Percentiles rank a stretch among this genome's conserved stretches.
phyloP scores from a whole-genome alignment of 345 rosid species.

The Melastoma malabathricum region DNA sequence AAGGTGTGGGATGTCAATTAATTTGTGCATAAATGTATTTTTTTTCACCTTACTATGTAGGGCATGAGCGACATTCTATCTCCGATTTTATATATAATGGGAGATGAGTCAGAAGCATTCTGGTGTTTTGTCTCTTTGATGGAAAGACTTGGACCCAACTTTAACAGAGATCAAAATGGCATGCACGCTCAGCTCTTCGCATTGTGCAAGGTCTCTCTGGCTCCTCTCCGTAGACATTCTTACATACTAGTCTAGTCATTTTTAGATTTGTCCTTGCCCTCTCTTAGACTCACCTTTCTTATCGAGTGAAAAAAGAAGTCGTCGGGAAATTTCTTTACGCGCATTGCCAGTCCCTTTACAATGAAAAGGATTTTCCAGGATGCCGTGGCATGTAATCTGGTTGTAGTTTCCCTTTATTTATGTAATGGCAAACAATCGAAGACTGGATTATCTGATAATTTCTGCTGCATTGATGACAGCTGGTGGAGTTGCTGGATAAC shows the following conservation, averaged over 20 bases:
- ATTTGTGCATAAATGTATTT: too few species aligned
- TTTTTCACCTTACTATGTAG: constrained; percentile 19
- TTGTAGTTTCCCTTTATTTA: neutral
- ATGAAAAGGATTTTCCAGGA: too few species aligned
- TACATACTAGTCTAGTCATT: neutral
- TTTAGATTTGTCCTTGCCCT: neutral
- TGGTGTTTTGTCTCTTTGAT: constrained; percentile 94
- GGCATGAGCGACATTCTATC: constrained; percentile 96
- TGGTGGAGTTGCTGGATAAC: constrained; percentile 80
- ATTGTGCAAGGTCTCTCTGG: constrained; percentile 58
- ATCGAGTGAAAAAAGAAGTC: too few species aligned
- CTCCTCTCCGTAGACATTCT: neutral
- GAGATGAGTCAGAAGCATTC: constrained; percentile 82
- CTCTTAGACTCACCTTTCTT: too few species aligned
- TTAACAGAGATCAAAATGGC: constrained; percentile 94
- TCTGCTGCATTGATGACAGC: constrained; percentile 30
- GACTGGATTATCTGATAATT: constrained; percentile 1
- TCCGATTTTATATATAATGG: constrained; percentile 80
- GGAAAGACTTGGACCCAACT: constrained; percentile 99
- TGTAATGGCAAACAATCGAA: neutral
- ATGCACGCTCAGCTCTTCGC: constrained; percentile 99
- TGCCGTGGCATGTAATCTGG: too few species aligned
- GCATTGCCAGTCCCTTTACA: too few species aligned
- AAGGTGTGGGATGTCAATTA: too few species aligned
- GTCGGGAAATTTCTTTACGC: too few species aligned